Evolutionary conservation across 2,329 filamentous ascomycete genomes (phyloP), one percentile per base, ranked within the genome.

Genomic region (Chrysoporthe austroafricana): DNA sequence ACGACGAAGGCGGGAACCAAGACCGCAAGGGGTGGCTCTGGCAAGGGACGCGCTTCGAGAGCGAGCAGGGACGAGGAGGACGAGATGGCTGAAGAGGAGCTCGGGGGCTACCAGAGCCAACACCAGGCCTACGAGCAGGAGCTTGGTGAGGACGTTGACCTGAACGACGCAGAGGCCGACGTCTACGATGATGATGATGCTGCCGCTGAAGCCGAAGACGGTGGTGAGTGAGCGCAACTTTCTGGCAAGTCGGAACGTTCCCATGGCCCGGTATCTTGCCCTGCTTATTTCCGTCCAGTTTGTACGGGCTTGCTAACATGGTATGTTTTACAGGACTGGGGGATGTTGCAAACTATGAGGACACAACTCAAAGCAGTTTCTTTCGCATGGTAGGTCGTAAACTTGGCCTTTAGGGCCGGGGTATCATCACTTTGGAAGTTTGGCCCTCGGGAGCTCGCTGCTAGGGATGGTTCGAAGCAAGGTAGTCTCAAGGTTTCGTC

Each of bases 211-310:
- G 54, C 21, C 50, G 63, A 62, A 44, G 63, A 66, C n/a, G 63
- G 67, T 61, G 66, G 68, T 69, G 68, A 69, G 68, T 69, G 68
- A 69, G 54, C 63, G 52, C 60, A 63, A 68, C 58, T 61, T 62
- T 42, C 43, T 65, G 62, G 68, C 65, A 69, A 69, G 64, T 50
- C 63, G 39, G 65, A 61, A 63, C n/a, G 66, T 48, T 39, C n/a
- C 32, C 14, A 43, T 48, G 39, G 34, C 36, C 59, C 42, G 21
- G 57, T 16, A 36, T 3, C 42, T 18, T n/a, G 39, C 9, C 50
- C 26, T 50, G 5, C 18, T 62, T 16, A 60, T 36, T 34, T 26
- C 1, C 57, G 13, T 60, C 5, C 44, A 36, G 13, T 36, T 36
- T 14, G 9, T 63, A 16, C 16, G 52, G 13, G 54, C 44, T 6